Base-by-base conservation (phyloP, 768 basidiomycete species). In the Gautieria morchelliformis region DNA sequence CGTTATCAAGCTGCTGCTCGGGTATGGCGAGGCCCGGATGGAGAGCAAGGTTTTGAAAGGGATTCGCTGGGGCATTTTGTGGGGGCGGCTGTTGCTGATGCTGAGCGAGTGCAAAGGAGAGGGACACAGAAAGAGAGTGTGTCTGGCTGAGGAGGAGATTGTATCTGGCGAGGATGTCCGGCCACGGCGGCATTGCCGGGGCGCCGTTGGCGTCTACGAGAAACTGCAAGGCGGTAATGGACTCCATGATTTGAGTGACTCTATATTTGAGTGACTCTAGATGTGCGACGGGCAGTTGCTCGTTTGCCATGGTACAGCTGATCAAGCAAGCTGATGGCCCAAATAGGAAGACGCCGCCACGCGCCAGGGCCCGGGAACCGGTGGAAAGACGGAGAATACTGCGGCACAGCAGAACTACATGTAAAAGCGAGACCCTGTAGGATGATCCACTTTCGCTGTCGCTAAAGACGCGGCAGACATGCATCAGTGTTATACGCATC, bases 131-230 rank as follows among this genome's bases (percentile, higher is more conserved):
- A 63, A 93, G 83, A 62, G 77, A 85, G 65, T 88, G 87, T 0
- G 87, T 88, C 64, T 92, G 90, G 0, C 87, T 88, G 56, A 92
- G 78, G 27, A 93, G 77, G 61, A 89, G 78, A 63, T 84, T 90
- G 78, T 91, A 92, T 73, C 90, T 91, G 14, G 85, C 83, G 54
- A 92, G 76, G 55, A 93, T 81, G 64, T 92, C 89, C 3, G 89
- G 90, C 90, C 90, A 92, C 8, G 86, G 70, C 3, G 85, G 83
- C 82, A 90, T 89, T 12, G 60, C 52, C 6, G 58, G 62, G 27
- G 35, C 37, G 37, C 42, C 42, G 48, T 50, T 57, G 40, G 39
- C 42, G 30, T 57, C 46, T 15, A 57, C 45, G 2, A 57, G 48
- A 39, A 47, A 57, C 56, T 83, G 83, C 9, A 90, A 73, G 0